phyloP scores from a whole-genome alignment of 140 eudicot genomes.

The Flaveria floridana region DNA sequence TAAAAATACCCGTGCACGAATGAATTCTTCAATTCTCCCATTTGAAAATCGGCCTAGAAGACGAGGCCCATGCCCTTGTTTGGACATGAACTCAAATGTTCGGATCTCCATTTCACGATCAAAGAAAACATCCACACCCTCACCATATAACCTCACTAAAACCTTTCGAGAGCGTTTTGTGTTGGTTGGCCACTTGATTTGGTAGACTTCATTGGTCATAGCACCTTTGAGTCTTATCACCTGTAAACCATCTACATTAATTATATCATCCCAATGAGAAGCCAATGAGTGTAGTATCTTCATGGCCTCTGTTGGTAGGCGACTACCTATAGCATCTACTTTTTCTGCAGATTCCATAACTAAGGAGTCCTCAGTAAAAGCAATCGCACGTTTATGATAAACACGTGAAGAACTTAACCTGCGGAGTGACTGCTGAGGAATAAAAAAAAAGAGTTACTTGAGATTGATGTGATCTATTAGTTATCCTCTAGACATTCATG shows the following conservation, averaged over 20 bases:
- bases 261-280: conserved; percentile 64
- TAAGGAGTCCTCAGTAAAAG: conserved; percentile 18
- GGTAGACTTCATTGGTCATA: conserved; percentile 89
- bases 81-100: conserved; percentile 88
- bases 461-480: background rate
- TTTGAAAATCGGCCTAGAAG: conserved; percentile 65
- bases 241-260: conserved; percentile 64
- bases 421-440: conserved; percentile 5
- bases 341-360: conserved; percentile 39
- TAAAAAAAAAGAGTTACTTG: background rate
- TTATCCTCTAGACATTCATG: background rate
- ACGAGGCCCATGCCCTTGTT: conserved; percentile 83
- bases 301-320: conserved; percentile 62
- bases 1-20: conserved; percentile 72
- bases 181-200: conserved; percentile 79
- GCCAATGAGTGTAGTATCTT: conserved; percentile 59
- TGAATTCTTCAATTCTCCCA: conserved; percentile 89
- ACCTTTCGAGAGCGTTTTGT: conserved; percentile 60
- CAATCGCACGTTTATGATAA: conserved; percentile 17
- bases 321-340: conserved; percentile 33
- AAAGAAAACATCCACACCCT: conserved; percentile 82
- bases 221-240: conserved; percentile 86
- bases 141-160: conserved; percentile 82
- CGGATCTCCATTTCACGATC: conserved; percentile 65
- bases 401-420: conserved; percentile 30